Evolutionary conservation across 2,329 filamentous ascomycete genomes (phyloP), one percentile per base, ranked within the genome.

Genomic region (Ophiobolus disseminans): DNA sequence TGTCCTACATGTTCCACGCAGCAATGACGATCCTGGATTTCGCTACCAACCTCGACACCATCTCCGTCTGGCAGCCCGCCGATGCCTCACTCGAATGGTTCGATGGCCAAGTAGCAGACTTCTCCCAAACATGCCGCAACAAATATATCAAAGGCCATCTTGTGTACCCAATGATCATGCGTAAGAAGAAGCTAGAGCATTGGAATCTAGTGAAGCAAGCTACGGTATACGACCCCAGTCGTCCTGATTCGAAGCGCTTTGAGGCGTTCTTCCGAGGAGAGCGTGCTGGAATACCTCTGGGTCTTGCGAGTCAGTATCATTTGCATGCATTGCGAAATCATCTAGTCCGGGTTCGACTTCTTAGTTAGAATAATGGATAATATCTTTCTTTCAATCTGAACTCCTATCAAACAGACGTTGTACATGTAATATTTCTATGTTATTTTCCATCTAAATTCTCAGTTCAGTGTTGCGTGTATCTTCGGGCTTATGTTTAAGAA

Each of bases 41-140:
- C 16, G 36, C 58, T 2, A 22, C 45, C 7, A 14, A 42, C n/a
- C 47, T 69, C 7, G 48, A 60, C 42, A 63, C 60, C 1, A 50
- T 68, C 8, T 53, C 63, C 3, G 34, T 66, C 3, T 67, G 62
- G 60, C 62, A 69, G 21, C 64, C 65, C n/a, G 57, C 63, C 2
- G 62, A 68, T 22, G 40, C 57, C 7, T 51, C 53, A 2, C 42
- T 68, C 2, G 41, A 39, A 11, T 67, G 63, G 59, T 64, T 65
- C 13, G 52, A 60, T 7, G 47, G 55, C 3, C 62, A 65, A 20
- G 22, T 68, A 1, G 45, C 49, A 10, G 61, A 66, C 32, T 61
- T 68, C 34, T 50, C 53, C 3, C 66, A 50, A 1, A 59, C 50
- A 5, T 68, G 62, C 36, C 57, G 40, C n/a, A 63, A 67, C 32